Conservation (phyloP, 1,139 yeast species). For the Suhomyces bokatorum region DNA sequence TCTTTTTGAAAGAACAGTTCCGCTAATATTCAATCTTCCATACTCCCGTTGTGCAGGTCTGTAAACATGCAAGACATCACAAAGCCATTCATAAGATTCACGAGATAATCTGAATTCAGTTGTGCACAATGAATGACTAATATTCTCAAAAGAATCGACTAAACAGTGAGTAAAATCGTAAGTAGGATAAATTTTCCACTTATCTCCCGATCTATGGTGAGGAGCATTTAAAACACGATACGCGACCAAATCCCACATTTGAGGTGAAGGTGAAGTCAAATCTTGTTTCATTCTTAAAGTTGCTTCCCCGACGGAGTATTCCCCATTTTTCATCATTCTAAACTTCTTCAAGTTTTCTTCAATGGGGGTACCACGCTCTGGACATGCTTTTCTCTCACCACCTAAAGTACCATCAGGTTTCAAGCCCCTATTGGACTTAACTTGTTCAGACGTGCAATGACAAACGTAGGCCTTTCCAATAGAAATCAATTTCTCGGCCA, state of each 20-base stretch:
- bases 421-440: conserved; percentile 86
- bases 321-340: conserved; percentile 88
- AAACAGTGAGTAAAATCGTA: conserved; percentile 98
- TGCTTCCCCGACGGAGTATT: conserved; percentile 86
- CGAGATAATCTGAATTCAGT: conserved; percentile 90
- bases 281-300: conserved; percentile 97
- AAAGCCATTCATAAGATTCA: conserved; percentile 97
- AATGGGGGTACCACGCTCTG: conserved; percentile 65
- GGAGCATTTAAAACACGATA: conserved; percentile 90
- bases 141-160: conserved; percentile 95
- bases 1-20: conserved; percentile 92
- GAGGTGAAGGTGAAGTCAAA: conserved; percentile 88
- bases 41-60: conserved; percentile 99
- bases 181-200: conserved; percentile 98
- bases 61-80: conserved; percentile 92
- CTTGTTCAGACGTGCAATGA: conserved; percentile 90
- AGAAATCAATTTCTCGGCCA: conserved; percentile 78
- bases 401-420: conserved; percentile 91
- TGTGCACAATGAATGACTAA: conserved; percentile 92
- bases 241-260: conserved; percentile 99
- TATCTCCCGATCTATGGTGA: conserved; percentile 94
- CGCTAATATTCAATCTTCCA: conserved; percentile 93
- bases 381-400: conserved; percentile 83
- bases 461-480: conserved; percentile 84
- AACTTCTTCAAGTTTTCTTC: conserved; percentile 80